Base-by-base conservation (phyloP, 2,329 filamentous ascomycete genomes). In the Fusarium fujikuroi region DNA sequence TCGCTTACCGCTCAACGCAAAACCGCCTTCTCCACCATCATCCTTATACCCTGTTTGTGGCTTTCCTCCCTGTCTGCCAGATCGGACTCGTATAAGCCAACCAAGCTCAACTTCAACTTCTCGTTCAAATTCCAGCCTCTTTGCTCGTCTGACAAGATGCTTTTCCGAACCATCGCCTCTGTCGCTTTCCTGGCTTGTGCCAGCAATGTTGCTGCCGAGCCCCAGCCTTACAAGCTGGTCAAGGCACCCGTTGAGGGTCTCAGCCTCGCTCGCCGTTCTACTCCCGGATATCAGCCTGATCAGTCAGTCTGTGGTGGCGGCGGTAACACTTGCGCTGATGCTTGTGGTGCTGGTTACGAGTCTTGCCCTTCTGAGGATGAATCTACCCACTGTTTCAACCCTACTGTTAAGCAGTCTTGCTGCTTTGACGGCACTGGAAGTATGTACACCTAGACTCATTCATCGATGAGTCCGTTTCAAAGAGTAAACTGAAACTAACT, bases 341-440 rank as follows among this genome's bases (percentile, higher is more conserved):
- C 88, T 52, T 90, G 88, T 79, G 88, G 88, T 54, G 70, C 83
- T 46, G 84, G 83, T 44, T 88, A 83, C 77, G 79, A 83, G 63
- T 81, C 85, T 70, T 90, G 88, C 81, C 73, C 84, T 36, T 87
- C 87, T 30, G 80, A 78, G 57, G 87, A 88, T 72, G 80, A 80
- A 43, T 75, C 84, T 62, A 83, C 87, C 54, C 89, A 91, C 83
- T 92, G 90, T 83, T 91, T 83, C 82, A 86, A 91, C 81, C 83
- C 85, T 18, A 70, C 75, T 21, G 82, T 80, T 36, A 83, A 84
- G 66, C 86, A 91, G 82, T 82, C 80, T 44, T 92, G 90, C 86
- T 92, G 90, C 79, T 83, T 85, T 46, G 85, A 88, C 75, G 83
- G 83, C 75, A 84, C 83, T 71, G 90, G 90, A 82, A 88, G 88